Evolutionary conservation across 73 alveolate species (phyloP).

Genomic region (Paramecium sonneborni): DNA sequence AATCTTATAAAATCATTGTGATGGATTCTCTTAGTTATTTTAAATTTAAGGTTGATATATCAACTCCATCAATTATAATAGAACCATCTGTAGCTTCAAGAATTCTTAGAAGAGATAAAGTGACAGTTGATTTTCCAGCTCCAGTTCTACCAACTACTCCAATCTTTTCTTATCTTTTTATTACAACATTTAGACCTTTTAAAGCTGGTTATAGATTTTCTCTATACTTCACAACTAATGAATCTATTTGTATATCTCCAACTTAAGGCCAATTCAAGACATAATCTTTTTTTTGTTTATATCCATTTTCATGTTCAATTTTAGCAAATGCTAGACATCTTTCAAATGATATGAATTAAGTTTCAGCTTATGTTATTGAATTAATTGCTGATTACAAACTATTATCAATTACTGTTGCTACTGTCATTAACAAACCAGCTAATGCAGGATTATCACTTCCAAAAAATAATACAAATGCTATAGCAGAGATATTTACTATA

Average conservation of each 20-base stretch:
- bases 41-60: slow-evolving; percentile 80
- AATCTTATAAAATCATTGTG: slow-evolving; percentile 91
- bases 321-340: slow-evolving; percentile 70
- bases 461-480: background rate
- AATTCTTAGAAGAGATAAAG: slow-evolving; percentile 82
- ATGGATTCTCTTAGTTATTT: slow-evolving; percentile 81
- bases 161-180: slow-evolving; percentile 77
- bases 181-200: slow-evolving; percentile 67
- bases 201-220: slow-evolving; percentile 75
- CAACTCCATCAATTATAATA: slow-evolving; percentile 84
- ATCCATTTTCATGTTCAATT: slow-evolving; percentile 71
- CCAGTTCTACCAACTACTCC: slow-evolving; percentile 93
- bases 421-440: slow-evolving; percentile 31
- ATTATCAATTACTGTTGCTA: background rate
- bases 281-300: slow-evolving; percentile 73
- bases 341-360: background rate
- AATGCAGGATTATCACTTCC: slow-evolving; percentile 22
- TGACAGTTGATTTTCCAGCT: slow-evolving; percentile 86
- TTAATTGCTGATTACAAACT: background rate
- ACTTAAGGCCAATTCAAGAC: slow-evolving; percentile 85
- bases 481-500: slow-evolving; percentile 10
- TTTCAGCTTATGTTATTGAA: background rate
- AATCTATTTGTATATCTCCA: slow-evolving; percentile 73
- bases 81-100: slow-evolving; percentile 85
- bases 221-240: slow-evolving; percentile 73